Evolutionary conservation across 176 grass and related monocot genomes (phyloP).

Genomic region (Raddia distichophylla): DNA sequence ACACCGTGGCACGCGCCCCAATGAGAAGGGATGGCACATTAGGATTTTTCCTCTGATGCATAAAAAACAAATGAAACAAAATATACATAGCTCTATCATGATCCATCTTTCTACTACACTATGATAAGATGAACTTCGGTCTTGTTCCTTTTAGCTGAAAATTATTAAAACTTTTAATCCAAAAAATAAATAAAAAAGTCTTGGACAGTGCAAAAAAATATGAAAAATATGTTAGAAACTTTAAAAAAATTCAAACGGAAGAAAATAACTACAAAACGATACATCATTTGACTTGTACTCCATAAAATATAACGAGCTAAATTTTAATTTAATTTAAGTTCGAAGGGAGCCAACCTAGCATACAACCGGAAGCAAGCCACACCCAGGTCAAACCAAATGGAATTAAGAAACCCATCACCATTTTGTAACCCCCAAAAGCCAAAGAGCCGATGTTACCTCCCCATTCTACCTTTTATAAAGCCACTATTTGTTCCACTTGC

Average conservation of each 20-base stretch:
- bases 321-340: too few species aligned
- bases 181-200: too few species aligned
- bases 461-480: slow-evolving; percentile 33
- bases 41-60: neutral
- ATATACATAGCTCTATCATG: neutral
- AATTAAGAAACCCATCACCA: neutral
- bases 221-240: too few species aligned
- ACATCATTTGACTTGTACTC: too few species aligned
- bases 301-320: too few species aligned
- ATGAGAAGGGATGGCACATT: neutral
- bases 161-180: too few species aligned
- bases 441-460: slow-evolving; percentile 20
- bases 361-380: neutral
- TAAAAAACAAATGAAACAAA: neutral
- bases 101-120: neutral
- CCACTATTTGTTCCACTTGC: neutral
- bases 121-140: neutral
- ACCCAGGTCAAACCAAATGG: slow-evolving; percentile 17
- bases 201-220: too few species aligned
- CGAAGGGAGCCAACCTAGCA: neutral
- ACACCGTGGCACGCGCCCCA: neutral
- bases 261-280: too few species aligned
- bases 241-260: too few species aligned
- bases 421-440: slow-evolving; percentile 16
- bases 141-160: too few species aligned